Evolutionary conservation across 352 stramenopile species (phyloP).

Genomic region (Phytophthora citrophthora): DNA sequence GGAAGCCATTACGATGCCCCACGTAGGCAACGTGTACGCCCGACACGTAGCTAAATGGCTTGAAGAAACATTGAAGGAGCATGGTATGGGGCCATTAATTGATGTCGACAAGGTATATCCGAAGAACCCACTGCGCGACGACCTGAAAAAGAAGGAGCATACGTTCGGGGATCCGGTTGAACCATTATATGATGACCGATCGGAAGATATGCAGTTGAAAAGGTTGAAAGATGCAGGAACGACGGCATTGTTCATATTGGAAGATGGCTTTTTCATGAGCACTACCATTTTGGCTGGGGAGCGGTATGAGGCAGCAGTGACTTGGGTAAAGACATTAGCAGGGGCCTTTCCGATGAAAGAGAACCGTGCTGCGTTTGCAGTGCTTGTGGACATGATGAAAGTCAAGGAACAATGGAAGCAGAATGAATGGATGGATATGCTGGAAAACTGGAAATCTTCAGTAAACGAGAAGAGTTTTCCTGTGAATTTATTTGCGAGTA

Average conservation of each 20-base stretch:
- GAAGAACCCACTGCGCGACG: constrained; percentile 35
- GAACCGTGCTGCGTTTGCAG: constrained; percentile 57
- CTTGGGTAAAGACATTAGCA: constrained; percentile 62
- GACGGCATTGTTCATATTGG: constrained; percentile 64
- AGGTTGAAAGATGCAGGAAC: constrained; percentile 67
- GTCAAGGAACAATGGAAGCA: constrained; percentile 47
- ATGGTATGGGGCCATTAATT: constrained; percentile 53
- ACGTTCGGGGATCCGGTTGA: constrained; percentile 54
- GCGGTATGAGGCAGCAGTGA: constrained; percentile 61
- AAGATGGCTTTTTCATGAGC: constrained; percentile 77
- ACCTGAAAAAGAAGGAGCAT: constrained; percentile 41
- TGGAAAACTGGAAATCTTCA: constrained; percentile 61
- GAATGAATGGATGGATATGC: constrained; percentile 54
- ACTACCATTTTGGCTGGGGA: constrained; percentile 53
- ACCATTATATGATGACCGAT: constrained; percentile 30
- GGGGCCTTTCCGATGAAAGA: constrained; percentile 64
- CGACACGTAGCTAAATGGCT: constrained; percentile 67
- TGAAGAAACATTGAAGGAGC: constrained; percentile 57
- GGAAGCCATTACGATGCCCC: constrained; percentile 41
- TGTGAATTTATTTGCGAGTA: constrained; percentile 55
- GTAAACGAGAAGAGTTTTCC: constrained; percentile 59
- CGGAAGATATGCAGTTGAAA: constrained; percentile 55
- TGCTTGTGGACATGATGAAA: constrained; percentile 46
- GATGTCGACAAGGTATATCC: constrained; percentile 53
- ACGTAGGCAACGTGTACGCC: constrained; percentile 33